Evolutionary conservation across 176 grass and related monocot species (phyloP).

Genomic region (Chloris gayana): DNA sequence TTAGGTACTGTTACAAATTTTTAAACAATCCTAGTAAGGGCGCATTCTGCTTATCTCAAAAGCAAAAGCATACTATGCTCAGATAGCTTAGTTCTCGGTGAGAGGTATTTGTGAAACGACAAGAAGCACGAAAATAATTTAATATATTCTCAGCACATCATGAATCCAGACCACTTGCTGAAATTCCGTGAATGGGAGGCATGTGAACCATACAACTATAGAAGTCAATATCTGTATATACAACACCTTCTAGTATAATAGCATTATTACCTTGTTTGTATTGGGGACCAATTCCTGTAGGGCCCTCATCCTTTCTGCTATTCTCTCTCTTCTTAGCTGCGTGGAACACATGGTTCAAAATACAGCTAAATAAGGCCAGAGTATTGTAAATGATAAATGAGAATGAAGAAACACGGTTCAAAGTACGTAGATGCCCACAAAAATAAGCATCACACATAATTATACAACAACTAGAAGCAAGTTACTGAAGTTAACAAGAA

Average conservation of each 20-base stretch:
- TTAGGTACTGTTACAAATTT: slow-evolving; percentile 7
- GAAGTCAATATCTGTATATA: slow-evolving; percentile 29
- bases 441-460: background rate
- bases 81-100: too few relatives aligned
- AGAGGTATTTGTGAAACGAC: too few relatives aligned
- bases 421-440: background rate
- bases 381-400: background rate
- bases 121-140: too few relatives aligned
- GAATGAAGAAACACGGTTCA: slow-evolving; percentile 2
- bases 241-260: slow-evolving; percentile 38
- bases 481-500: slow-evolving; percentile 12
- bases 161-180: slow-evolving; percentile 32
- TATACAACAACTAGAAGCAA: slow-evolving; percentile 7
- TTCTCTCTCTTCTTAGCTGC: slow-evolving; percentile 97
- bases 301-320: slow-evolving; percentile 97
- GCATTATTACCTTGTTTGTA: slow-evolving; percentile 84
- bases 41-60: slow-evolving; percentile 26
- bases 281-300: slow-evolving; percentile 98
- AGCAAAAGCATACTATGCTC: too few relatives aligned
- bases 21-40: background rate
- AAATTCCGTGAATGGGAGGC: slow-evolving; percentile 48
- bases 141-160: background rate
- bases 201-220: slow-evolving; percentile 51
- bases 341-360: slow-evolving; percentile 37
- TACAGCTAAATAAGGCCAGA: slow-evolving; percentile 28